A percentile compares a stretch with the other conserved stretches of the same genome.
Conservation (phyloP, 768 basidiomycete genomes). For the Podaxis sp. region DNA sequence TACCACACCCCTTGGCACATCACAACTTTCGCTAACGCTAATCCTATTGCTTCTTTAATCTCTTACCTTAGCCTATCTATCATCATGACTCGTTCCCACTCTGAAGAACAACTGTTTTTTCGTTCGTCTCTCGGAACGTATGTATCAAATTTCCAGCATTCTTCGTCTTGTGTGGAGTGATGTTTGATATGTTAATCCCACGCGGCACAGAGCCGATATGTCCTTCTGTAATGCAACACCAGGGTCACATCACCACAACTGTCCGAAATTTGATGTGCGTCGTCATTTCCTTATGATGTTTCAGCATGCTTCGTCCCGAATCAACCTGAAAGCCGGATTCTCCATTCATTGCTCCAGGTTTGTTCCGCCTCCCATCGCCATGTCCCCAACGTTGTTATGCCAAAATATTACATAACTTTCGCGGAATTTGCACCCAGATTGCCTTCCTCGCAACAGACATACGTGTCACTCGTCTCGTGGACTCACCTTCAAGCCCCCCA, state of each 20-base stretch:
- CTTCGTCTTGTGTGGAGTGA: not conserved
- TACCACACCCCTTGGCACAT: constrained; percentile 5
- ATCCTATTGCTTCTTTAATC: not conserved
- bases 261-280: constrained; percentile 8
- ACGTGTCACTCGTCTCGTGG: not conserved
- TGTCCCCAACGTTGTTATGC: not conserved
- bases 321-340: not conserved
- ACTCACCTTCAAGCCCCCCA: not conserved
- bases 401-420: not conserved
- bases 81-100: not conserved
- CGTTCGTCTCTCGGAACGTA: not conserved
- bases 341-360: not conserved
- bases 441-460: not conserved
- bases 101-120: not conserved
- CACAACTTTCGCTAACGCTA: constrained; percentile 2
- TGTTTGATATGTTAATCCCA: constrained; percentile 1
- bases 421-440: not conserved
- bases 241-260: constrained; percentile 4
- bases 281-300: not conserved
- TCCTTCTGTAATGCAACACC: not conserved
- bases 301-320: not conserved
- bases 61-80: not conserved
- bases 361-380: not conserved
- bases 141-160: not conserved
- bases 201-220: not conserved